These are phyloP conservation scores for Aspergillus sclerotioniger DNA, from an alignment of 495 filamentous ascomycete species.

Conservation along the genomic window DNA sequence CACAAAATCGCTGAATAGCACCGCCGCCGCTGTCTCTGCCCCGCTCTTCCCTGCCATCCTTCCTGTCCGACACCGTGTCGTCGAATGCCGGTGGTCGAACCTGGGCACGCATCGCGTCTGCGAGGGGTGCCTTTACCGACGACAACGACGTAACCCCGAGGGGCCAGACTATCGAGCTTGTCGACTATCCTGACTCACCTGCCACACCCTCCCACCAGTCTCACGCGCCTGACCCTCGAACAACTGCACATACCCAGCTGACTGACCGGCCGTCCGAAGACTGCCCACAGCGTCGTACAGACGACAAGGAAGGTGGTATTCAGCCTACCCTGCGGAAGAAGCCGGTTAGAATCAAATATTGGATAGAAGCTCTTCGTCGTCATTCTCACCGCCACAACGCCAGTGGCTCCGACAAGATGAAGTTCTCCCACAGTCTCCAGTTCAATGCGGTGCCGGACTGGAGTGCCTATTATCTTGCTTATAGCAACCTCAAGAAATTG, in stretches of 20 bases:
- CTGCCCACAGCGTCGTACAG: neutral
- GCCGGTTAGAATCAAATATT: slow-evolving; percentile 34
- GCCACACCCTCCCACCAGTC: slow-evolving; percentile 8
- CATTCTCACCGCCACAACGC: slow-evolving; percentile 20
- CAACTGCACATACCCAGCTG: neutral
- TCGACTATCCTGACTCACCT: slow-evolving; percentile 29
- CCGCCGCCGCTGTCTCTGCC: neutral
- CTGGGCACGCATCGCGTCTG: slow-evolving; percentile 31
- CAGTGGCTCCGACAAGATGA: slow-evolving; percentile 70
- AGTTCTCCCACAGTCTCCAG: slow-evolving; percentile 99
- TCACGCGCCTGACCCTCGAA: slow-evolving; percentile 2
- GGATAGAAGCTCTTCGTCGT: slow-evolving; percentile 39
- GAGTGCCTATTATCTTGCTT: slow-evolving; percentile 96
- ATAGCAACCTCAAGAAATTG: slow-evolving; percentile 99
- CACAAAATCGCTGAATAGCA: neutral
- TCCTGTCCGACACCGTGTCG: slow-evolving; percentile 24
- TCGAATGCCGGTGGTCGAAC: slow-evolving; percentile 26
- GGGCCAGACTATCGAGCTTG: slow-evolving; percentile 26
- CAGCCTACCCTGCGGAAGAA: slow-evolving; percentile 8
- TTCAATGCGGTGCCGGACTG: slow-evolving; percentile 99
- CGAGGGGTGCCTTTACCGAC: slow-evolving; percentile 27
- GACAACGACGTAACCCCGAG: slow-evolving; percentile 28
- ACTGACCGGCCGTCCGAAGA: neutral
- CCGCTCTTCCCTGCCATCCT: neutral
- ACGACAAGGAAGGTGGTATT: neutral